These are phyloP conservation scores for Carex sylvatica DNA, from an alignment of 202 grass and related monocot genomes.

Conservation along the genomic window DNA sequence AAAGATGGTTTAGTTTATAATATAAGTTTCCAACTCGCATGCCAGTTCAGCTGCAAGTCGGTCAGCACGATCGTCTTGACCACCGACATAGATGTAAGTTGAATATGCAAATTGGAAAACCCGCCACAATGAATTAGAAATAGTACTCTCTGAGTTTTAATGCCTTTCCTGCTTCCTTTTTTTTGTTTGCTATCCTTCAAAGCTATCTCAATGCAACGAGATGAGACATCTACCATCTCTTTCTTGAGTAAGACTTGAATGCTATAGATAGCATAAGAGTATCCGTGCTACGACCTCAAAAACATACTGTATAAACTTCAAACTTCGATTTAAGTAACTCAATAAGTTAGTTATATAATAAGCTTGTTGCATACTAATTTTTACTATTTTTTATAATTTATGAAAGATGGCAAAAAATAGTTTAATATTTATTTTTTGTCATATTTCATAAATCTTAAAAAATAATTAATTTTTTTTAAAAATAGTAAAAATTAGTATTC, in stretches of 20 bases:
- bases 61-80: constrained; percentile 19
- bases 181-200: constrained; percentile 14
- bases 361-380: no score
- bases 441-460: no score
- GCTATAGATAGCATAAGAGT: no score
- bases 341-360: no score
- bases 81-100: neutral
- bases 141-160: neutral
- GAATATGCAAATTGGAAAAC: constrained; percentile 23
- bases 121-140: neutral
- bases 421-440: no score
- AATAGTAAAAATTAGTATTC: no score
- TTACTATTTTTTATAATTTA: no score
- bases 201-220: constrained; percentile 24
- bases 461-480: no score
- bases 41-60: constrained; percentile 9
- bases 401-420: no score
- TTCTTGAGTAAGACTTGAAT: neutral
- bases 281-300: no score
- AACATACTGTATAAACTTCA: no score
- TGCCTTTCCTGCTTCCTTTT: constrained; percentile 19
- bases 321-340: no score
- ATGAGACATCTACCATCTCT: constrained; percentile 14
- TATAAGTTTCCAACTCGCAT: constrained; percentile 18
- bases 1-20: neutral